phyloP scores from a whole-genome alignment of 192 early-diverging fungal species.

The Coemansia sp. region DNA sequence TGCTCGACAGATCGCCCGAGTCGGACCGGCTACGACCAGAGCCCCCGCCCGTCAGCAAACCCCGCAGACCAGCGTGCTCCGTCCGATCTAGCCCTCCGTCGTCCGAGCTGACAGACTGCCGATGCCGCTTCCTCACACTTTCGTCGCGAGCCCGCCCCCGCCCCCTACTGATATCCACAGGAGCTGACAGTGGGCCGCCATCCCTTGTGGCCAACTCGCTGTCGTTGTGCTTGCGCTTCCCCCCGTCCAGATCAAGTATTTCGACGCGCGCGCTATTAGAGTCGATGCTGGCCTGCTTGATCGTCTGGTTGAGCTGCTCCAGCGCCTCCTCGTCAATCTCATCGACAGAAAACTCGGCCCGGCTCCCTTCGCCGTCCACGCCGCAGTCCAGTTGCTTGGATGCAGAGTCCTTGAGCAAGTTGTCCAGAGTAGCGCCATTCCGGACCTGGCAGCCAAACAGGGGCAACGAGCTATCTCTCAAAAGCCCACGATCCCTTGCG shows the following conservation, averaged over 20 bases:
- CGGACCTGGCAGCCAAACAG: constrained; percentile 16
- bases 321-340: constrained; percentile 23
- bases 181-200: neutral
- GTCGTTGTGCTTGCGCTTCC: neutral
- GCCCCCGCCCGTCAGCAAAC: neutral
- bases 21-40: neutral
- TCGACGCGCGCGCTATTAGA: neutral
- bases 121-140: neutral
- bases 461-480: constrained; percentile 21
- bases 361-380: constrained; percentile 43
- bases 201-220: neutral
- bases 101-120: neutral
- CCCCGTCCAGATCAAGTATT: neutral
- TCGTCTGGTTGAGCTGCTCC: constrained; percentile 8
- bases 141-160: neutral
- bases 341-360: constrained; percentile 33
- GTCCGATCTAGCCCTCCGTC: neutral
- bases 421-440: neutral
- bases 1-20: neutral
- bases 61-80: neutral
- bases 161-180: neutral
- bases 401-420: constrained; percentile 9
- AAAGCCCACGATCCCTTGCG: constrained; percentile 34
- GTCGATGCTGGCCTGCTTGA: neutral
- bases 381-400: neutral